Base-by-base conservation (phyloP, 139 green algal genomes). In the Haematococcus lacustris region DNA sequence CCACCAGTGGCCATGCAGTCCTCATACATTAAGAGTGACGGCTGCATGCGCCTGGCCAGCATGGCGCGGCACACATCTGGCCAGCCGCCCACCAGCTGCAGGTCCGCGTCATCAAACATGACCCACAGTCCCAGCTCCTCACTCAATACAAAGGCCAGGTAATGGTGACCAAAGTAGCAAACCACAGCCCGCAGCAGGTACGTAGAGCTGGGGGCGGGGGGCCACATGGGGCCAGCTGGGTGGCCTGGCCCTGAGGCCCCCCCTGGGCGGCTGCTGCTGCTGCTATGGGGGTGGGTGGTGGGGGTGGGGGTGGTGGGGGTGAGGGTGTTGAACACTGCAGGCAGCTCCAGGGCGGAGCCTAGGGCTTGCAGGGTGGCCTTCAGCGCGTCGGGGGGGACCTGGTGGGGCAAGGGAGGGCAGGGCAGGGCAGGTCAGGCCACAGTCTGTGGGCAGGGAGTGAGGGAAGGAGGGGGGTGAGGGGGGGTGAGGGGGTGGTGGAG, bases 121-220 rank as follows among this genome's bases (percentile, higher is more conserved):
- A 96, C 82, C 90, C 90, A 96, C 71, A 80, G 43, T 4, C 77
- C 41, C 40, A 93, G 78, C 76, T 92, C 84, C 64, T 88, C 84
- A 38, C 70, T 82, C 35, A 90, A 59, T 2, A 78, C 84, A 73
- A 91, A 93, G 4, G 85, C 84, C 26, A 77, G 78, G 77, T 92
- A 92, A 73, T 92, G 88, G 76, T 90, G 86, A 2, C 88, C 86
- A 73, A 86, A 85, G 76, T 91, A 92, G 76, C 86, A 91, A 37
- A 92, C 80, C 13, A 86, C 72, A 40, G 50, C 73, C 0, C 76
- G 73, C 75, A 85, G 64, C 37, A 43, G 41, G 23, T 73, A 64
- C 34, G 35, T 43, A 25, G 67, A 28, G 33, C 23, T 26, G 50
- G 51, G 13, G 23, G 28, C 30, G 0, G 37, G 33, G 43, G 23